These are phyloP conservation scores for Phialemoniopsis sp. DNA, from an alignment of 2,329 filamentous ascomycete genomes.

Conservation along the genomic window DNA sequence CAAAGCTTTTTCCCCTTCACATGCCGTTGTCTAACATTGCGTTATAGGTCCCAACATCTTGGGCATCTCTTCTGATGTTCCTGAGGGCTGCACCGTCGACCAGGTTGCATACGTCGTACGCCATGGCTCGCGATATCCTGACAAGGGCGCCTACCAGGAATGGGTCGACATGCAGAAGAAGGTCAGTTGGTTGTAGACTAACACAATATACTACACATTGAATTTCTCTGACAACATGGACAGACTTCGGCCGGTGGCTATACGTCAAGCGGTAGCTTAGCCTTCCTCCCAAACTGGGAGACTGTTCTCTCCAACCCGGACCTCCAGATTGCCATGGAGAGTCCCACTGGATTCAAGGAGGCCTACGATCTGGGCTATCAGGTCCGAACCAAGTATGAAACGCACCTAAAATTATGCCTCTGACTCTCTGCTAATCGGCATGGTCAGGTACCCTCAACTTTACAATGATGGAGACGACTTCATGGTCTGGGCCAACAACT, in stretches of 20 bases:
- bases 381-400: slow-evolving; percentile 36
- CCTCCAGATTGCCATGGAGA: slow-evolving; percentile 54
- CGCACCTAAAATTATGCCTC: too few relatives aligned
- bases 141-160: slow-evolving; percentile 52
- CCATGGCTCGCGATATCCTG: slow-evolving; percentile 61
- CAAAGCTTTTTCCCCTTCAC: neutral
- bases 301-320: slow-evolving; percentile 50
- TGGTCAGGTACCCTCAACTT: slow-evolving; percentile 38
- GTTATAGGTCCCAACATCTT: slow-evolving; percentile 49
- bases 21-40: neutral
- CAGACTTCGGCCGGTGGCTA: slow-evolving; percentile 52
- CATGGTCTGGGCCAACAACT: slow-evolving; percentile 62
- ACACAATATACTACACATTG: too few relatives aligned
- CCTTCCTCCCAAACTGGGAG: slow-evolving; percentile 56
- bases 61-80: slow-evolving; percentile 47
- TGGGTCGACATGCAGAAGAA: slow-evolving; percentile 47
- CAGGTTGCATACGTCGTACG: slow-evolving; percentile 56
- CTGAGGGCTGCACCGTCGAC: slow-evolving; percentile 53
- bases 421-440: too few relatives aligned
- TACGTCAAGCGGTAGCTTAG: slow-evolving; percentile 44
- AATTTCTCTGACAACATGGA: neutral
- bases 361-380: slow-evolving; percentile 50
- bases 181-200: slow-evolving; percentile 20
- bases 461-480: slow-evolving; percentile 46
- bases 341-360: slow-evolving; percentile 60